Base-by-base conservation (phyloP, 2,329 filamentous ascomycete genomes). In the Elsinoe arachidis region DNA sequence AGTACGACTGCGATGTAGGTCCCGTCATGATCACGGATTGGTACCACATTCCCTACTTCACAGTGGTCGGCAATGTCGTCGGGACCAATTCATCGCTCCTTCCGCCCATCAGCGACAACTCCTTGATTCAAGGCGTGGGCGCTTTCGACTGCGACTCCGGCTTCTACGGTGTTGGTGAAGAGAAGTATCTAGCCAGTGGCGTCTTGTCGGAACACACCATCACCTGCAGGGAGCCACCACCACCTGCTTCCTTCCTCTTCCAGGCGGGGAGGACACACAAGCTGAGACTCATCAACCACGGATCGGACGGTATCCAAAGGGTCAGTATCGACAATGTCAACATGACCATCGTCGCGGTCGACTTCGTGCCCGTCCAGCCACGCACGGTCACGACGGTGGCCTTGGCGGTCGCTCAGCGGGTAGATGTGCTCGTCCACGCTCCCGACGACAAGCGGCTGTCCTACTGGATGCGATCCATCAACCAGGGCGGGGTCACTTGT, bases 271-370 rank as follows among this genome's bases (percentile, higher is more conserved):
- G 68, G 61, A 68, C 61, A 41, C 67, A 76, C 60, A 67, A 69
- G 4, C 59, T 78, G 9, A 67, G 75, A n/a, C 58, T 78, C 17
- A 67, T 78, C 60, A 77, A 77, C 63, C 66, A 69, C 1, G 68
- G 69, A 33, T 63, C 65, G 15, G 67, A 68, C 58, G 69, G 61
- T 6, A 61, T 66, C 55, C 68, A 59, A 57, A 69, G 63, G 57
- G 73, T 74, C 67, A 72, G 67, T 30, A 76, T 85, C 73, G 64
- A 85, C 79, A 77, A 75, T 1, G 84, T 87, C 68, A 79, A 70
- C 17, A 72, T 87, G 69, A 84, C 76, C 0, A 80, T 87, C 57
- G 82, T 87, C 55, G 76, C 83, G 17, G 80, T 80, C 63, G 84
- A 87, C 66, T 84, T 84, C 57, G 80, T 85, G 2, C 74, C 78